A percentile compares a stretch with the other conserved stretches of the same genome.
These are phyloP conservation scores for Calycina herbarum DNA, from an alignment of 2,329 filamentous ascomycete species.

Conservation along the genomic window DNA sequence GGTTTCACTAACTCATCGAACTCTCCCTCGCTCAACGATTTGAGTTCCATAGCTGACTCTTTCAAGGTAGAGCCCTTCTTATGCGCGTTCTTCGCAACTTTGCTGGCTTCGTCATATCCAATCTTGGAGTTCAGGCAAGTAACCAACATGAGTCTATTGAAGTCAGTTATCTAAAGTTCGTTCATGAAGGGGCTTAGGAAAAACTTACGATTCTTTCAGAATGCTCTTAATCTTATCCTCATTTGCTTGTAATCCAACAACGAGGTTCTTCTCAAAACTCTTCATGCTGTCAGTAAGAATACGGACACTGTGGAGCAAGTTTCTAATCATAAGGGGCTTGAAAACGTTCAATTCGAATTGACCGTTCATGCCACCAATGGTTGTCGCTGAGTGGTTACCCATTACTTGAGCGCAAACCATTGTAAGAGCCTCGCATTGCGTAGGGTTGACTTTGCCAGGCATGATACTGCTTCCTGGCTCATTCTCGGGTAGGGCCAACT, in stretches of 20 bases:
- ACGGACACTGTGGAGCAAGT: conserved; percentile 87
- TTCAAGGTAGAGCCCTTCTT: conserved; percentile 96
- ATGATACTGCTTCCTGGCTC: conserved; percentile 98
- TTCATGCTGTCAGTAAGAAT: conserved; percentile 90
- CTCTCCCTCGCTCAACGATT: conserved; percentile 83
- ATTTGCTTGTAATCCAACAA: conserved; percentile 85
- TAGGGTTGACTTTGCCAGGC: conserved; percentile 99
- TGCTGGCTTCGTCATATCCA: conserved; percentile 94
- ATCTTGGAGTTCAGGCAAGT: conserved; percentile 98
- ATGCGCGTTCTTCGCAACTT: conserved; percentile 97
- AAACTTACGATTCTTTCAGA: conserved; percentile 85
- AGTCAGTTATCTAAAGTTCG: conserved; percentile 29
- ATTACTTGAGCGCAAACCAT: conserved; percentile 98
- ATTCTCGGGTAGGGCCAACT: conserved; percentile 93
- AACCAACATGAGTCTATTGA: conserved; percentile 84
- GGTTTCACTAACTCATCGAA: conserved; percentile 89
- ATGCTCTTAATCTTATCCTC: conserved; percentile 88
- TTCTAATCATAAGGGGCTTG: conserved; percentile 95
- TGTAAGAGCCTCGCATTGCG: conserved; percentile 94
- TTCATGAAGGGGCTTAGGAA: background rate
- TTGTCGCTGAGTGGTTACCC: conserved; percentile 92
- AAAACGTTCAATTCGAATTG: conserved; percentile 99
- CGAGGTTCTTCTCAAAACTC: conserved; percentile 92
- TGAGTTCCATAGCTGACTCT: conserved; percentile 88
- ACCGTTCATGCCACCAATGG: conserved; percentile 93